Base-by-base conservation (phyloP, 2,329 filamentous ascomycete genomes). In the Geosmithia flava region DNA sequence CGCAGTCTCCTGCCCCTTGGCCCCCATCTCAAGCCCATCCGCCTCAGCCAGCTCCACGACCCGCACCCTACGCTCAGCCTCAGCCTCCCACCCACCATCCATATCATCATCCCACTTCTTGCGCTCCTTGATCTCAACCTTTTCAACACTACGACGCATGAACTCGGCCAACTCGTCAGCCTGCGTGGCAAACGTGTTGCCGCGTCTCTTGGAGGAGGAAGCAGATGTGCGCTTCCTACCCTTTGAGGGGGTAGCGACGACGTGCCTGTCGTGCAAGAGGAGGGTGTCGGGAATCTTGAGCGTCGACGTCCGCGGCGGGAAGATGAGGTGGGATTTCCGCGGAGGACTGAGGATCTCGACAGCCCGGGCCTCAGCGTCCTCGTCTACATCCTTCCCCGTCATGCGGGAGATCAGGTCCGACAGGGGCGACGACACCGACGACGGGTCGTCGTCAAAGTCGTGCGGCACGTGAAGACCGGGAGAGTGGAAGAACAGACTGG, bases 401-500 rank as follows among this genome's bases (percentile, higher is more conserved):
- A 48, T 19, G 20, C 46, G 45, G n/a, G 45, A 42, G 5, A 48
- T 20, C 45, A 50, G 33, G 23, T 33, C 29, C 10, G 23, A 37
- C 3, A 50, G 10, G 6, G 42, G 30, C 17, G 53, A 50, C 51
- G 61, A 40, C 33, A 37, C 11, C 33, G 33, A 16, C 33, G 33
- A 11, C 33, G 23, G 23, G 42, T 59, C 53, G 27, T 57, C 51
- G 40, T 64, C 54, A 52, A 79, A 78, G 2, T 66, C 64, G 1
- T 61, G 60, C 0, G 75, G 74, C 0, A 72, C 62, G 1, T 63
- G 53, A 5, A 77, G 50, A 0, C 72, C 74, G 0, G 78, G 60
- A 0, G 68, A 73, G 46, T 75, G 74, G 54, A 83, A 81, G 55
- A 82, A 74, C 1, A 82, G 65, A 47, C 68, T 66, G 0, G 80